These are phyloP conservation scores for Penicillium manginii DNA, from an alignment of 495 filamentous ascomycete genomes.

Conservation along the genomic window DNA sequence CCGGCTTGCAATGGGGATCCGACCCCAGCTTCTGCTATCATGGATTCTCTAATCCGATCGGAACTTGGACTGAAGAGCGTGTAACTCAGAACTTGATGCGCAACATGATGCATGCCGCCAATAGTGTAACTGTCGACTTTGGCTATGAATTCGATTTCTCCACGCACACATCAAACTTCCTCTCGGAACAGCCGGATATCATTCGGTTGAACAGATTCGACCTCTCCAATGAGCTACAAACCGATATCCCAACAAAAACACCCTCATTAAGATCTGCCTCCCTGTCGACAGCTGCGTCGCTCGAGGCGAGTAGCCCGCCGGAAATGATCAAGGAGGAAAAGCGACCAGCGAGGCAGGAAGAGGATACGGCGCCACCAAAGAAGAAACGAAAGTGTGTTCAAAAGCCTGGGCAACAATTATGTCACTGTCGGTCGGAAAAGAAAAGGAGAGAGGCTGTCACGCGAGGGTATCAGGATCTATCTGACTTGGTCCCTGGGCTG, in stretches of 20 bases:
- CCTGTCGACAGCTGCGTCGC: neutral
- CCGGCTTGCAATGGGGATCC: constrained; percentile 30
- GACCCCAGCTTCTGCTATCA: constrained; percentile 34
- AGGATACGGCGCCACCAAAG: neutral
- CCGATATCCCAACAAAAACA: constrained; percentile 1
- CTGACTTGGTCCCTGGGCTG: constrained; percentile 21
- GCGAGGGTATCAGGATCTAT: constrained; percentile 25
- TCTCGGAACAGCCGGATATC: constrained; percentile 2
- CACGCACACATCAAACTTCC: neutral
- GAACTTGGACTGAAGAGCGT: constrained; percentile 32
- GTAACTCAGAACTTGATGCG: constrained; percentile 28
- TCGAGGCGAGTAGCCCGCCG: constrained; percentile 1
- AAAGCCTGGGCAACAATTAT: constrained; percentile 26
- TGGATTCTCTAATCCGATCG: constrained; percentile 28
- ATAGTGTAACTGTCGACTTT: constrained; percentile 17
- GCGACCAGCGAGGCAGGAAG: neutral
- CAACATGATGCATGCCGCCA: constrained; percentile 24
- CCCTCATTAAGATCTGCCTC: constrained; percentile 10
- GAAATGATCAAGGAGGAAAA: neutral
- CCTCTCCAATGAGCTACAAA: neutral
- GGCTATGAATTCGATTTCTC: constrained; percentile 3
- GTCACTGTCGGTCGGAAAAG: constrained; percentile 33
- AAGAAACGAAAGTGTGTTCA: constrained; percentile 32
- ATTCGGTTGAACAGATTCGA: constrained; percentile 6
- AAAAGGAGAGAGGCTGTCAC: constrained; percentile 27